phyloP scores from a whole-genome alignment of 202 grass and related monocot genomes.

The Schoenoplectus tabernaemontani region DNA sequence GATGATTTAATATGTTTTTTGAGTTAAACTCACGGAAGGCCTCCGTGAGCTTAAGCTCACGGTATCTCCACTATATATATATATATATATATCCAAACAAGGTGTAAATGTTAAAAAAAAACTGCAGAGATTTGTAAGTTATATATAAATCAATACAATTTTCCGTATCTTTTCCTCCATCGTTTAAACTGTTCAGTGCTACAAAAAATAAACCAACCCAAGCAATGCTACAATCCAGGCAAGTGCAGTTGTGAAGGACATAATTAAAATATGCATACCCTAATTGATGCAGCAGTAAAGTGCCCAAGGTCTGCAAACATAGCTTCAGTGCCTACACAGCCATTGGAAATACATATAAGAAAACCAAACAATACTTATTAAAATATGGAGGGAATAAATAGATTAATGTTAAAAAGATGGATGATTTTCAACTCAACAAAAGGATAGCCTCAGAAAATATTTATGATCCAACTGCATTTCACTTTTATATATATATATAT shows the following conservation, averaged over 20 bases:
- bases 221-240: neutral
- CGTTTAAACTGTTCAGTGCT: neutral
- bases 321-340: conserved; percentile 73
- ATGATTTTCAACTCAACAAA: neutral
- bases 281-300: conserved; percentile 82
- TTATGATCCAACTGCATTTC: neutral
- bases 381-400: neutral
- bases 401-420: neutral
- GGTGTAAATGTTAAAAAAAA: neutral
- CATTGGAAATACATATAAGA: conserved; percentile 17
- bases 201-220: neutral
- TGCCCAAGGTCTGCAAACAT: conserved; percentile 98
- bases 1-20: too few species aligned
- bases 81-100: neutral
- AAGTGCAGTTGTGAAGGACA: neutral
- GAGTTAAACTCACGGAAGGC: too few species aligned
- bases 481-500: neutral
- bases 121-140: neutral
- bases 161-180: neutral
- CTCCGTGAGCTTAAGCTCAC: too few species aligned
- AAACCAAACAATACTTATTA: conserved; percentile 5
- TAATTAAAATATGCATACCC: conserved; percentile 35
- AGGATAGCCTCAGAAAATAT: neutral
- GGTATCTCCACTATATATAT: too few species aligned
- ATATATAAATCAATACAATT: neutral